Evolutionary conservation across 805 yeast genomes (phyloP).

Genomic region (Candida ovalis): DNA sequence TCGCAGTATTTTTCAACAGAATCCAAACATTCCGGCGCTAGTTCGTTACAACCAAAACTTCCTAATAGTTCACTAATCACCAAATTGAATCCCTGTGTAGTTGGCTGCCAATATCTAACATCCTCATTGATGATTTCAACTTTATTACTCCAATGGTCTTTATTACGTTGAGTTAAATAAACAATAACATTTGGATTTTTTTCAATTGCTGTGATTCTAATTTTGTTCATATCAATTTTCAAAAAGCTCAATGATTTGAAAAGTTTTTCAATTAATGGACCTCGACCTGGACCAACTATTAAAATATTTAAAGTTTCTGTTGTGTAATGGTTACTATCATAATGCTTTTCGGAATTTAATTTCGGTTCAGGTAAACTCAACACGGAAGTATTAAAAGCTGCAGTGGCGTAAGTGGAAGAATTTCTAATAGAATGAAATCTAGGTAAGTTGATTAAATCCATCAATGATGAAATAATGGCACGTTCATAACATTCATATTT

Average conservation of each 20-base stretch:
- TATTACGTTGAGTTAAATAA: constrained; percentile 46
- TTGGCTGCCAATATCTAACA: constrained; percentile 46
- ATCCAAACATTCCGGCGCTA: constrained; percentile 76
- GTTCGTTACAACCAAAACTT: constrained; percentile 89
- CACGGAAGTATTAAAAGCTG: constrained; percentile 22
- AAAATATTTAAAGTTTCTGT: constrained; percentile 37
- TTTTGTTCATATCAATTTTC: constrained; percentile 19
- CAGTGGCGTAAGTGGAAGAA: constrained; percentile 12
- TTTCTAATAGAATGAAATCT: constrained; percentile 20
- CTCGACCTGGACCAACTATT: constrained; percentile 86
- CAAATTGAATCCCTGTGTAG: constrained; percentile 41
- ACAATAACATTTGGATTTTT: constrained; percentile 61
- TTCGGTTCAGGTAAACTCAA: constrained; percentile 10
- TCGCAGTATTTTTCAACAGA: constrained; percentile 39
- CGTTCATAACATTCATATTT: constrained; percentile 67
- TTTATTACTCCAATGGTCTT: constrained; percentile 45
- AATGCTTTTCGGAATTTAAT: not conserved
- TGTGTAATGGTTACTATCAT: not conserved
- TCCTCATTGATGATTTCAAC: constrained; percentile 57
- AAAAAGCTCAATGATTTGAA: constrained; percentile 38
- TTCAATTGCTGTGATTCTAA: constrained; percentile 60
- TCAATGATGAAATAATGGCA: constrained; percentile 58
- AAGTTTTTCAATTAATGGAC: constrained; percentile 65
- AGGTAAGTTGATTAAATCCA: constrained; percentile 27
- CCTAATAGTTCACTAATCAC: constrained; percentile 83